Evolutionary conservation across 2,329 filamentous ascomycete genomes (phyloP).

Genomic region (Trichoderma gracile): DNA sequence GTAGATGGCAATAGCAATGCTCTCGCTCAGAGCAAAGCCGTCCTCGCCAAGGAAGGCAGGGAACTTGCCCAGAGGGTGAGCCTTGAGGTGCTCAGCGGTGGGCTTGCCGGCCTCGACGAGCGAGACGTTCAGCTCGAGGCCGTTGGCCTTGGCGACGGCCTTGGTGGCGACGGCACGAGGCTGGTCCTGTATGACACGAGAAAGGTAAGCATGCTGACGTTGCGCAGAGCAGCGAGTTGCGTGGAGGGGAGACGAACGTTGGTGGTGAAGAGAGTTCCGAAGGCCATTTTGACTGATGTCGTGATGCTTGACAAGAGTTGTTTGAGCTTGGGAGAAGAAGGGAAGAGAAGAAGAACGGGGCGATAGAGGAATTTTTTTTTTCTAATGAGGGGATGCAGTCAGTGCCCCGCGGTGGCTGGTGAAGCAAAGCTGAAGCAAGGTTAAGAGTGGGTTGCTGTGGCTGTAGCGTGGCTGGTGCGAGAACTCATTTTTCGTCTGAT

Average conservation of each 20-base stretch:
- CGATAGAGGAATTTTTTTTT: slow-evolving; percentile 41
- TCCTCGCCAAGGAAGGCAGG: slow-evolving; percentile 91
- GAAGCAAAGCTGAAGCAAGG: slow-evolving; percentile 31
- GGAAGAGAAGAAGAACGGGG: slow-evolving; percentile 25
- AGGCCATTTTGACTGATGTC: slow-evolving; percentile 70
- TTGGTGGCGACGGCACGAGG: slow-evolving; percentile 84
- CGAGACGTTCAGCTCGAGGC: slow-evolving; percentile 85
- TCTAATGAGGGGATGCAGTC: slow-evolving; percentile 34
- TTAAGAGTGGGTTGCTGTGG: neutral
- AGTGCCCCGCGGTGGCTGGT: slow-evolving; percentile 38
- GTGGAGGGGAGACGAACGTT: slow-evolving; percentile 58
- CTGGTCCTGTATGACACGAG: slow-evolving; percentile 65
- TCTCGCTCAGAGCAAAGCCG: slow-evolving; percentile 85
- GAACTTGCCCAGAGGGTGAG: slow-evolving; percentile 87
- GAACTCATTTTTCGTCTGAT: too few relatives aligned
- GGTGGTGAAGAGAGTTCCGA: slow-evolving; percentile 95
- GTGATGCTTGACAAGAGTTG: slow-evolving; percentile 26
- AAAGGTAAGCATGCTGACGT: slow-evolving; percentile 31
- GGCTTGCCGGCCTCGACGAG: slow-evolving; percentile 66
- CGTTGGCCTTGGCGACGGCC: slow-evolving; percentile 96
- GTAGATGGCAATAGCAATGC: slow-evolving; percentile 95
- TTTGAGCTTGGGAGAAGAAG: slow-evolving; percentile 26
- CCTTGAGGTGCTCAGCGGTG: slow-evolving; percentile 75
- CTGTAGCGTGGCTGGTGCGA: slow-evolving; percentile 22
- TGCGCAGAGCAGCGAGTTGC: slow-evolving; percentile 23